Evolutionary conservation across 1,139 yeast genomes (phyloP).

Genomic region (Hansenula sp.): DNA sequence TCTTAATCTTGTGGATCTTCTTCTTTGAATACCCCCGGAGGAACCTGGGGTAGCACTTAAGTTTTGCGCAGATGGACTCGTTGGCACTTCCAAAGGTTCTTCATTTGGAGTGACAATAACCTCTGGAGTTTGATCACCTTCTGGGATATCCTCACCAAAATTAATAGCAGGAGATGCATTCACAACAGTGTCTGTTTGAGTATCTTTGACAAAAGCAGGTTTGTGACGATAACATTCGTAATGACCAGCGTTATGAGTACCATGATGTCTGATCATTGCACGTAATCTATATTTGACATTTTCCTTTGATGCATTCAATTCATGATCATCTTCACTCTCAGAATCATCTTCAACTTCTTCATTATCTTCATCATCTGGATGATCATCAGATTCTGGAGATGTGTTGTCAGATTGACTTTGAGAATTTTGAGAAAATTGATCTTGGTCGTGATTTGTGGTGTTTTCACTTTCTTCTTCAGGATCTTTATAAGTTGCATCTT

Average conservation of each 20-base stretch:
- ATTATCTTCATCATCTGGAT: conserved; percentile 5
- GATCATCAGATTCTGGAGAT: conserved; percentile 11
- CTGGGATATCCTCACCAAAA: conserved; percentile 24
- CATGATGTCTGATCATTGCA: conserved; percentile 80
- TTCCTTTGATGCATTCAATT: conserved; percentile 16
- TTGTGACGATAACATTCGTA: conserved; percentile 77
- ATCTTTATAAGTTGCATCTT: conserved; percentile 21
- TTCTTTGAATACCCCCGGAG: not conserved
- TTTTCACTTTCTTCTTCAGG: conserved; percentile 25
- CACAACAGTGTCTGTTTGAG: conserved; percentile 37
- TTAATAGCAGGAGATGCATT: conserved; percentile 45
- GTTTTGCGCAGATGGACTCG: not conserved
- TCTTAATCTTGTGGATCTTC: conserved; percentile 2
- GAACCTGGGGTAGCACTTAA: not conserved
- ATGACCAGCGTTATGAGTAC: conserved; percentile 88
- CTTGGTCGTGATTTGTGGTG: conserved; percentile 17
- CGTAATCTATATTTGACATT: conserved; percentile 50
- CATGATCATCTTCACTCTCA: conserved; percentile 22
- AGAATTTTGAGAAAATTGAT: conserved; percentile 5
- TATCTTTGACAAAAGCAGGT: conserved; percentile 55
- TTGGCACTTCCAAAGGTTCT: not conserved
- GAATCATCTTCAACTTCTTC: conserved; percentile 21
- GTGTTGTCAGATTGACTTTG: conserved; percentile 22
- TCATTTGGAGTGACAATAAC: not conserved
- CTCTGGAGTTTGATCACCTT: conserved; percentile 4